Base-by-base conservation (phyloP, 2,329 filamentous ascomycete genomes). In the Ophiocordyceps sinensis region DNA sequence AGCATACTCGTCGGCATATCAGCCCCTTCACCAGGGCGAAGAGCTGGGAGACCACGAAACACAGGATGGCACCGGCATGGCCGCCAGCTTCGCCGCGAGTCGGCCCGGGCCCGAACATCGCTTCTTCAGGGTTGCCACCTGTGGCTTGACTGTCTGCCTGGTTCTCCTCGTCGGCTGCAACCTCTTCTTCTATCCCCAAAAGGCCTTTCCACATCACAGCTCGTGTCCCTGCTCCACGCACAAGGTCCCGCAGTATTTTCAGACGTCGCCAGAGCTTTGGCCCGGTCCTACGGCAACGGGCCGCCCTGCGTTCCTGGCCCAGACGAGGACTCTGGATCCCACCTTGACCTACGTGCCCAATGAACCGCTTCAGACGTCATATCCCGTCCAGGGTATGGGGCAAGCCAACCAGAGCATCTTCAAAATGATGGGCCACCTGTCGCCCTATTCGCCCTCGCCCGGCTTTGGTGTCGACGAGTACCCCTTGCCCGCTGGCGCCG, bases 391-490 rank as follows among this genome's bases (percentile, higher is more conserved):
- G 40, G 79, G 79, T 23, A 66, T 67, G 60, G 68, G 68, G 38
- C 58, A 60, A 2, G 61, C 70, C 26, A 73, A 79, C 51, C 63
- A 69, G 47, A 82, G 75, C 58, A 82, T 86, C 50, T 86, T 85
- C 58, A 68, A 77, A 45, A 65, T 79, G 52, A 79, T 84, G 67
- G 83, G 79, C 38, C 67, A 52, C 43, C 58, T 86, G 28, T 77
- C 75, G 32, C 80, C 82, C 4, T 87, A 86, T 57, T 74, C 73
- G 45, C 77, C 81, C 0, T 77, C 79, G 42, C 73, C 79, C 0
- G 83, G 83, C 1, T 87, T 86, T 47, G 83, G 83, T 3, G 79
- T 84, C 0, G 65, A 80, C 14, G 83, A 88, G 58, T 82, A 80
- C 50, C 67, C 80, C 3, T 57, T 85, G 14, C 82, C 81, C 1